Evolutionary conservation across 1,139 yeast genomes (phyloP).

Genomic region (Candida anutae): DNA sequence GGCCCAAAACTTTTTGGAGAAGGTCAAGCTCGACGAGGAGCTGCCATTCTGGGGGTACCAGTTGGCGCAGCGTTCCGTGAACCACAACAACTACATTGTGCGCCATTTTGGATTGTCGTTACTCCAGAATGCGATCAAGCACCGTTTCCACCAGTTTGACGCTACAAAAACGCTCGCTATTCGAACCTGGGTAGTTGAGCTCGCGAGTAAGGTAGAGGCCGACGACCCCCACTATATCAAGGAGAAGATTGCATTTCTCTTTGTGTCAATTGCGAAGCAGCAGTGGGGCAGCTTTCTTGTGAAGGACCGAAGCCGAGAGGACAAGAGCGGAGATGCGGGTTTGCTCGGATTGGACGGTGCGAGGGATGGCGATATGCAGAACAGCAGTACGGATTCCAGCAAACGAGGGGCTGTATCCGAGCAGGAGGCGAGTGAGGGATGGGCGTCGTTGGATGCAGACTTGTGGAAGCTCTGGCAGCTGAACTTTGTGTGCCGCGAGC

Average conservation of each 20-base stretch:
- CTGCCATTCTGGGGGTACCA: slow-evolving; percentile 93
- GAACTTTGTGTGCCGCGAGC: slow-evolving; percentile 58
- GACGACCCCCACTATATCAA: slow-evolving; percentile 83
- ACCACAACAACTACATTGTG: slow-evolving; percentile 59
- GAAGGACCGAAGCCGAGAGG: slow-evolving; percentile 10
- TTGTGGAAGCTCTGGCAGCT: slow-evolving; percentile 69
- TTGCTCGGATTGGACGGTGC: neutral
- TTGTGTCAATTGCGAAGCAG: slow-evolving; percentile 92
- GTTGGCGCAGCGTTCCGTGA: slow-evolving; percentile 57
- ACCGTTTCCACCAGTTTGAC: slow-evolving; percentile 48
- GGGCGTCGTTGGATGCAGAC: slow-evolving; percentile 83
- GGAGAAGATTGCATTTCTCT: slow-evolving; percentile 80
- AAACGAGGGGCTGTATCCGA: too few relatives aligned
- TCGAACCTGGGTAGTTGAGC: slow-evolving; percentile 77
- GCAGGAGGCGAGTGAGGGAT: slow-evolving; percentile 56
- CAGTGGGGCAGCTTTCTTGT: slow-evolving; percentile 69
- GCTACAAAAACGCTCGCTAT: slow-evolving; percentile 61
- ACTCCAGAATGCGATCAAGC: slow-evolving; percentile 62
- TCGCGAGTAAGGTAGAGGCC: slow-evolving; percentile 51
- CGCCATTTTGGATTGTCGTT: slow-evolving; percentile 87
- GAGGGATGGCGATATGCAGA: slow-evolving; percentile 3
- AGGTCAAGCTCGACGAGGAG: slow-evolving; percentile 68
- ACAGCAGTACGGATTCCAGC: slow-evolving; percentile 7
- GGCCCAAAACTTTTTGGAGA: slow-evolving; percentile 69
- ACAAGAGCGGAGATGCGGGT: neutral